Evolutionary conservation across 2,329 filamentous ascomycete species (phyloP), one percentile per base, ranked within the genome.

Genomic region (Davidsoniella eucalypti): DNA sequence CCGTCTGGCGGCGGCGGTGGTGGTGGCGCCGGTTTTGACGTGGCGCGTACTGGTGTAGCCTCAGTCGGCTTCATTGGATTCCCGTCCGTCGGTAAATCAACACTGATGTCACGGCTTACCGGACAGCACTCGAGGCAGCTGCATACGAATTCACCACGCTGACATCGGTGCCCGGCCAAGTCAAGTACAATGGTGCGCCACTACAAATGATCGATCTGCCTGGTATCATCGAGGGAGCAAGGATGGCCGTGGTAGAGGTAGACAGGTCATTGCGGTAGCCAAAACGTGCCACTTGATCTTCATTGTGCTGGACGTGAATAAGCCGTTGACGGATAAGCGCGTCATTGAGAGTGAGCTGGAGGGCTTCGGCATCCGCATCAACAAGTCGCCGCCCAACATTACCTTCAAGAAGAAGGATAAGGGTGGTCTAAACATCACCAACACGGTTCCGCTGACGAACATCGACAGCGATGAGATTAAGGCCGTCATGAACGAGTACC

Each of bases 381-480:
- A 98, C 73, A 98, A 96, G 71, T 70, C 80, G 59, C 92, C 92
- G 23, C 92, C 92, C 39, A 98, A 98, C 64, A 98, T 98, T 61
- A 85, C 92, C n/a, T 94, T 95, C 73, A 93, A 82, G 69, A 98
- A 98, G 74, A 98, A 98, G 73, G 92, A 98, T 67, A 96, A 96
- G 69, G 92, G 92, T 58, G 92, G 92, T 36, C 79, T 98, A 61
- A 88, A 85, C 61, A 92, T 98, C 61, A 94, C 88, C n/a, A 92
- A 79, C 67, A 98, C 92, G 2, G 82, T 92, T 42, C 87, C 88
- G 4, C 71, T 98, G 58, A 83, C 83, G 21, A 87, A 98, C 66
- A 94, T 98, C 61, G 85, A 92, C 64, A 75, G 87, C 58, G 92
- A 94, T 61, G 92, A 98, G 70, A 94, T 98, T 72, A 93, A 86